These are phyloP conservation scores for Candida frijolesensis DNA, from an alignment of 1,139 yeast genomes.

Conservation along the genomic window DNA sequence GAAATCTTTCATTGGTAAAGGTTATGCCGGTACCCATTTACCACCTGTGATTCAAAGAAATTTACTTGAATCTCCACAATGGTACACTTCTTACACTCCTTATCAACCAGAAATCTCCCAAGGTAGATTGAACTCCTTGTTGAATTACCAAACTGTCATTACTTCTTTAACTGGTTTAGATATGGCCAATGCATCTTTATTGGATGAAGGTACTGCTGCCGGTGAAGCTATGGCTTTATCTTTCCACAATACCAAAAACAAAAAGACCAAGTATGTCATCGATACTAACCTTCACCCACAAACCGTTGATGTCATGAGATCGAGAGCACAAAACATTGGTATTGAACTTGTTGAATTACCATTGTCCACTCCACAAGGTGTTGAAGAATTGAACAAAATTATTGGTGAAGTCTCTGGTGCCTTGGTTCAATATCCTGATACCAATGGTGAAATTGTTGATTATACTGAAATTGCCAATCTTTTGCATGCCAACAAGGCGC, in stretches of 20 bases:
- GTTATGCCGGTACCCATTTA: slow-evolving; percentile 85
- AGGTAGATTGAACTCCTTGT: slow-evolving; percentile 86
- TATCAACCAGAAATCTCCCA: slow-evolving; percentile 98
- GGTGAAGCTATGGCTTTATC: slow-evolving; percentile 95
- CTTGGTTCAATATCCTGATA: slow-evolving; percentile 86
- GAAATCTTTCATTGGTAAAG: slow-evolving; percentile 86
- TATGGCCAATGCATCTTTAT: slow-evolving; percentile 88
- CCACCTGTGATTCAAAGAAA: slow-evolving; percentile 96
- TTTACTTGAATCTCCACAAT: slow-evolving; percentile 88
- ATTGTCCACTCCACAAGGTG: slow-evolving; percentile 51
- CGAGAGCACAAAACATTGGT: slow-evolving; percentile 77
- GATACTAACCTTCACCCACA: slow-evolving; percentile 83
- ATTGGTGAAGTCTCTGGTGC: slow-evolving; percentile 68
- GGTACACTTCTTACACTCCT: slow-evolving; percentile 98
- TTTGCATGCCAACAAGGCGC: slow-evolving; percentile 71
- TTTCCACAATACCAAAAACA: slow-evolving; percentile 66
- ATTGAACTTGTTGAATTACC: slow-evolving; percentile 67
- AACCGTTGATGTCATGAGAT: slow-evolving; percentile 73
- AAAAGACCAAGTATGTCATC: slow-evolving; percentile 68
- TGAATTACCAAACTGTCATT: slow-evolving; percentile 89
- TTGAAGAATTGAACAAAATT: slow-evolving; percentile 38
- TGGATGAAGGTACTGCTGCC: slow-evolving; percentile 98
- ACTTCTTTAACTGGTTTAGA: slow-evolving; percentile 90
- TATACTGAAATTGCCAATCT: slow-evolving; percentile 60
- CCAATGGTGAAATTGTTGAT: slow-evolving; percentile 72